These are phyloP conservation scores for Dactylellina drechsleri DNA, from an alignment of 2,329 filamentous ascomycete genomes.

Conservation along the genomic window DNA sequence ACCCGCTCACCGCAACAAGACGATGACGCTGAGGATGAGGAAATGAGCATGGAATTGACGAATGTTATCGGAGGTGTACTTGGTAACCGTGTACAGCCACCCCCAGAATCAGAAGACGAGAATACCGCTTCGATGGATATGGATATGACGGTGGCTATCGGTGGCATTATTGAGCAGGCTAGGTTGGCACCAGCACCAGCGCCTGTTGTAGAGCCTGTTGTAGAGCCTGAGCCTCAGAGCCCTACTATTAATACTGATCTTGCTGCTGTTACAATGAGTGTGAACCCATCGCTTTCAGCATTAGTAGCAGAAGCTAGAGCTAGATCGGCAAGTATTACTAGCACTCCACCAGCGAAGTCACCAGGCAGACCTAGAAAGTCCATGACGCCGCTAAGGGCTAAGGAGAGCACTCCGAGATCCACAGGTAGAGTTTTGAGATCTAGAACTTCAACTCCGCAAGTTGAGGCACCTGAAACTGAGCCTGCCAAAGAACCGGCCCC, in stretches of 20 bases:
- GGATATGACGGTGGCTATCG: slow-evolving; percentile 74
- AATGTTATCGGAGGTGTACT: slow-evolving; percentile 83
- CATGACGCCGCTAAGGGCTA: slow-evolving; percentile 35
- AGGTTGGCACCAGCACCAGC: slow-evolving; percentile 58
- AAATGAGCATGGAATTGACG: slow-evolving; percentile 82
- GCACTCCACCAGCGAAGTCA: slow-evolving; percentile 32
- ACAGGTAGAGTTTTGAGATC: slow-evolving; percentile 39
- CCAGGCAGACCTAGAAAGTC: slow-evolving; percentile 28
- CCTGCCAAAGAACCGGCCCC: slow-evolving; percentile 11
- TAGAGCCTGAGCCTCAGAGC: slow-evolving; percentile 61
- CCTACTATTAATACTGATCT: slow-evolving; percentile 42
- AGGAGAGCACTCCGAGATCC: slow-evolving; percentile 24
- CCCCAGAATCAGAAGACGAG: slow-evolving; percentile 32
- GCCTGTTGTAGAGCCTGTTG: slow-evolving; percentile 49
- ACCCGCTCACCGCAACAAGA: slow-evolving; percentile 20
- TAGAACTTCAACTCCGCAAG: slow-evolving; percentile 34
- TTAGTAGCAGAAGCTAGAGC: slow-evolving; percentile 49
- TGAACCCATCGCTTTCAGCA: slow-evolving; percentile 42
- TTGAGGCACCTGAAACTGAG: slow-evolving; percentile 7
- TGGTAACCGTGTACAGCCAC: slow-evolving; percentile 22
- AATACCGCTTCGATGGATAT: slow-evolving; percentile 68
- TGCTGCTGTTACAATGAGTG: slow-evolving; percentile 43
- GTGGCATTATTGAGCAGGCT: slow-evolving; percentile 68
- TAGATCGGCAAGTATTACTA: slow-evolving; percentile 40
- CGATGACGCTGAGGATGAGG: slow-evolving; percentile 54